Conservation (phyloP, 106 monocot species). For the Apostasia shenzhenica region DNA sequence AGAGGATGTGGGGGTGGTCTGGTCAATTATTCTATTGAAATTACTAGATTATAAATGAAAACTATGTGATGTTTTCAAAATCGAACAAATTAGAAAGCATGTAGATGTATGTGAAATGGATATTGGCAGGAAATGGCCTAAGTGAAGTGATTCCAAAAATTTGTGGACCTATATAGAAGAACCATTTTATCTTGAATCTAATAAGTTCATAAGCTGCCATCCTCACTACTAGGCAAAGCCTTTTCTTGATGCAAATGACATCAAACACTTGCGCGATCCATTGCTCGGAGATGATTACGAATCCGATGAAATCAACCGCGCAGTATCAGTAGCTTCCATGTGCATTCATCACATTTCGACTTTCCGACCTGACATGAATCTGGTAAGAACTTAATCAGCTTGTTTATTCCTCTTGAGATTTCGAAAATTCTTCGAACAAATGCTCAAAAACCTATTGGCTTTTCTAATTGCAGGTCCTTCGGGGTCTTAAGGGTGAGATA, state of each 20-base stretch:
- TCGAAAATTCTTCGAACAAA: not conserved
- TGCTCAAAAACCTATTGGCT: not conserved
- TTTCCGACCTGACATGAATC: conserved; percentile 62
- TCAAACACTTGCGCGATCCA: conserved; percentile 50
- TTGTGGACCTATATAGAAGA: no score
- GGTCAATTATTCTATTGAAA: no score
- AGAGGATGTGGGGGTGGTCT: no score
- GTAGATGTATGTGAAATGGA: no score
- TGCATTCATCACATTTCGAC: conserved; percentile 77
- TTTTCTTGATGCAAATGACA: conserved; percentile 39
- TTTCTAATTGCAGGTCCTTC: conserved; percentile 31
- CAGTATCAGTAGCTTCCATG: conserved; percentile 52
- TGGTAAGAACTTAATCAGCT: conserved; percentile 17
- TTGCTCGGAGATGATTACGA: conserved; percentile 38
- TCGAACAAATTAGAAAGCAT: no score
- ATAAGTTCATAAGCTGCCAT: no score
- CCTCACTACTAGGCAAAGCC: conserved; percentile 56
- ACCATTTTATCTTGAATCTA: no score
- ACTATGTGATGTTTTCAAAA: no score
- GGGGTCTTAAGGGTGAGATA: conserved; percentile 46
- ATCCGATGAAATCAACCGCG: conserved; percentile 34
- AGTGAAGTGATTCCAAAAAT: no score
- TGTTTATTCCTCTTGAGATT: not conserved
- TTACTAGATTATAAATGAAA: no score
- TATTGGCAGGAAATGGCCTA: no score